Base-by-base conservation (phyloP, 1,284 basidiomycete genomes). In the Boletus hoseneyae region DNA sequence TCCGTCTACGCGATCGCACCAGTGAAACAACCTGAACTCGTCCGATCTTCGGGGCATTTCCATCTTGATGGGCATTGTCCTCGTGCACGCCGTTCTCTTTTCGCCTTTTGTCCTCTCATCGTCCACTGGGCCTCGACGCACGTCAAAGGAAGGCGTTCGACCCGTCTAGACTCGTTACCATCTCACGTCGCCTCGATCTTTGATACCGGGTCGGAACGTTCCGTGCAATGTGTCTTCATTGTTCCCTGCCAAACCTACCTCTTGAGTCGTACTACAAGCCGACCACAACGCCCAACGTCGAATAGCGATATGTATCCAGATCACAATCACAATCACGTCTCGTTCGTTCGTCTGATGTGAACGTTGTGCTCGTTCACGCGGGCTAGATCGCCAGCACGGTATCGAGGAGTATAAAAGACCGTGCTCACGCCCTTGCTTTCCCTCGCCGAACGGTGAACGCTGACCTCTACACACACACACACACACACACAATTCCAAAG, bases 361-460 rank as follows among this genome's bases (percentile, higher is more conserved):
- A 30, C 29, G 12, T 30, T 25, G 23, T 7, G 4, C 15, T 43
- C 59, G 40, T 42, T 43, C 48, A 63, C 47, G 48, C 53, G 47
- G 54, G n/a, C 5, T 30, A 4, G 29, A 30, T 13, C 10, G 12
- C 29, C 7, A 7, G 23, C 23, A 30, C 3, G 29, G 29, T 10
- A 16, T 19, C 11, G 16, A 11, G 39, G n/a, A 11, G 27, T 60
- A 57, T 59, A 61, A 58, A 58, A 19, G 23, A 16, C 12, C 13
- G 7, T 4, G 3, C 4, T 2, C 11, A 27, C 12, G 12, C 4
- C 33, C 21, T 33, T 11, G 13, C 19, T 16, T 27, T 10, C 15
- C 21, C 3, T 30, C 6, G 29, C 29, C 3, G 29, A 30, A 30
- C 29, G 11, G 29, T 11, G 29, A 30, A 25, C 23, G 4, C 7